Evolutionary conservation across 345 rosid species (phyloP).

Genomic region (Syzygium oleosum): DNA sequence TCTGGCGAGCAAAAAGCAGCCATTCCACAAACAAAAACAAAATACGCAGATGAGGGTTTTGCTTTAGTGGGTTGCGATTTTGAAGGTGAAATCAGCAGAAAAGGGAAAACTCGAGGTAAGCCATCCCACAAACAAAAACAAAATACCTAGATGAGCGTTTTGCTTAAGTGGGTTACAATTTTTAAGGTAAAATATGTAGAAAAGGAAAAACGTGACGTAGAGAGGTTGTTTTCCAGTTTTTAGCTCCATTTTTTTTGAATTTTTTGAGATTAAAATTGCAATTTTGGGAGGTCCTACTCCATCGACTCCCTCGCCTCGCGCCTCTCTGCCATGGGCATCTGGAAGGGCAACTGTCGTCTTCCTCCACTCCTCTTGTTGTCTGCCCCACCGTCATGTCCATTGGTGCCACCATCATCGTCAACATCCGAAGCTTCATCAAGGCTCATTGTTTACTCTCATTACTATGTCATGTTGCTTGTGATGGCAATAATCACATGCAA

Average conservation of each 20-base stretch:
- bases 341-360: neutral
- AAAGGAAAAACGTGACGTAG: neutral
- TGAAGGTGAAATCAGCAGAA: rapidly evolving
- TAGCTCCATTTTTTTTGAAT: neutral
- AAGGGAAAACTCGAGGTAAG: neutral
- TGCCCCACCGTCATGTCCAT: neutral
- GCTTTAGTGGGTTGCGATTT: rapidly evolving
- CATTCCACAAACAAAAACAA: neutral
- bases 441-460: neutral
- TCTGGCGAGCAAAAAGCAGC: neutral
- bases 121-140: too few relatives aligned
- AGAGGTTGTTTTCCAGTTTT: neutral
- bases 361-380: neutral
- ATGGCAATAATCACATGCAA: too few relatives aligned
- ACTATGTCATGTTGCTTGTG: too few relatives aligned
- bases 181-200: too few relatives aligned
- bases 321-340: too few relatives aligned
- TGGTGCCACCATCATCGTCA: neutral
- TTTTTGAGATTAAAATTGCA: neutral
- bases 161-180: too few relatives aligned
- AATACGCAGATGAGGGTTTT: neutral
- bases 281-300: neutral
- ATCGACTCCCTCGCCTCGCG: neutral
- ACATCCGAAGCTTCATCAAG: neutral
- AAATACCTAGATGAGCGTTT: too few relatives aligned